Conservation (phyloP, 352 stramenopile genomes). For the Phytophthora boehmeriae region DNA sequence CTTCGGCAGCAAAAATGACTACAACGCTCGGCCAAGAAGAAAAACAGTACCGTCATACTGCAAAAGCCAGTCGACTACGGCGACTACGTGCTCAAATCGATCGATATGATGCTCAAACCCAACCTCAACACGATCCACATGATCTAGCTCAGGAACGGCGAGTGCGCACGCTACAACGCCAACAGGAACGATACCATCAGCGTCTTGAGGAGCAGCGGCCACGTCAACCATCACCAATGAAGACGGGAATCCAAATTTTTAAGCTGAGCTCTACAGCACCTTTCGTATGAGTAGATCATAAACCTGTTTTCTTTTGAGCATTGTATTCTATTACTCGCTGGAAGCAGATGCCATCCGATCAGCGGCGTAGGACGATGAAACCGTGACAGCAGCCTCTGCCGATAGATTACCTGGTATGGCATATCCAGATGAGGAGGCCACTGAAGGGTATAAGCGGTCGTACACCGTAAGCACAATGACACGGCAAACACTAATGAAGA, state of each 20-base stretch:
- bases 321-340: conserved; percentile 7
- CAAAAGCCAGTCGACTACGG: conserved; percentile 44
- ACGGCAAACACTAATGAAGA: conserved; percentile 71
- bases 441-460: conserved; percentile 40
- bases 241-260: conserved; percentile 19
- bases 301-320: not conserved
- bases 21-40: conserved; percentile 56
- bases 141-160: conserved; percentile 42
- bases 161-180: conserved; percentile 41
- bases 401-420: conserved; percentile 2
- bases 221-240: conserved; percentile 7
- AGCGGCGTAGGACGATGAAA: conserved; percentile 9
- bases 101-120: conserved; percentile 36
- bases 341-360: conserved; percentile 11
- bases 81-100: conserved; percentile 47
- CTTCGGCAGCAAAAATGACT: conserved; percentile 1
- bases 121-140: conserved; percentile 29
- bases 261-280: not conserved
- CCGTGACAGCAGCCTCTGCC: conserved; percentile 4
- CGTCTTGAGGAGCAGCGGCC: conserved; percentile 41
- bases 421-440: conserved; percentile 16
- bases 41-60: conserved; percentile 44
- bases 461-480: conserved; percentile 59
- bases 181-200: conserved; percentile 47
- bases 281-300: conserved; percentile 3